Conservation (phyloP, 768 basidiomycete genomes). For the Boletus pseudopeckii region DNA sequence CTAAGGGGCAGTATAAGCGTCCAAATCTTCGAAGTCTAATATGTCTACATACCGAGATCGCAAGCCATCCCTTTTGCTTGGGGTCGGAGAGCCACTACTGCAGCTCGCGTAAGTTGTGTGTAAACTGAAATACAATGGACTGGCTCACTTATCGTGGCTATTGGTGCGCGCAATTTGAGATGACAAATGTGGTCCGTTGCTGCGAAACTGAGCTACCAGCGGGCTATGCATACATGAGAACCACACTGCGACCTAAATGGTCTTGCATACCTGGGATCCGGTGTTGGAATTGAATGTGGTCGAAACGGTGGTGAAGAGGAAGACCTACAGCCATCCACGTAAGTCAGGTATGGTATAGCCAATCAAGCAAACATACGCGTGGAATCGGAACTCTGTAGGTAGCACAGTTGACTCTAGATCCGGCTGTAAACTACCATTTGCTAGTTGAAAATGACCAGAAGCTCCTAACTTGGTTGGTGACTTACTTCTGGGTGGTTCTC, state of each 20-base stretch:
- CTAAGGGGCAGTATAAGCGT: background rate
- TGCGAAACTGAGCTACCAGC: slow-evolving; percentile 19
- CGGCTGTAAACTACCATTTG: slow-evolving; percentile 1
- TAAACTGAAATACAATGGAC: background rate
- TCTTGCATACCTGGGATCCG: slow-evolving; percentile 29
- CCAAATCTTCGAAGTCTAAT: background rate
- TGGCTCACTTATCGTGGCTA: slow-evolving; percentile 13
- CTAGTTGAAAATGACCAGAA: background rate
- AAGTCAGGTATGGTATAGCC: background rate
- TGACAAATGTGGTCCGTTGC: slow-evolving; percentile 13
- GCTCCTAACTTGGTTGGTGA: background rate
- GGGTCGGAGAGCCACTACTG: slow-evolving; percentile 2
- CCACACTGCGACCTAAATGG: background rate
- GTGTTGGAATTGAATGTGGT: slow-evolving; percentile 26
- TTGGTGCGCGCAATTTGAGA: slow-evolving; percentile 1
- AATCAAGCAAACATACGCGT: slow-evolving; percentile 17
- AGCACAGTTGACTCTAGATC: slow-evolving; percentile 12
- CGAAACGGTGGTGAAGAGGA: slow-evolving; percentile 20
- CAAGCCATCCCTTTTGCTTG: background rate
- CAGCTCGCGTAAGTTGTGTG: slow-evolving; percentile 1
- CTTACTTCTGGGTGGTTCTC: slow-evolving; percentile 23
- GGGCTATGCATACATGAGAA: slow-evolving; percentile 21
- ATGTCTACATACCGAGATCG: slow-evolving; percentile 16
- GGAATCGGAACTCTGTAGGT: slow-evolving; percentile 23
- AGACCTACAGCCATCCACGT: slow-evolving; percentile 10